Base-by-base conservation (phyloP, 2,329 filamentous ascomycete genomes). In the Coniochaeta ligniaria region DNA sequence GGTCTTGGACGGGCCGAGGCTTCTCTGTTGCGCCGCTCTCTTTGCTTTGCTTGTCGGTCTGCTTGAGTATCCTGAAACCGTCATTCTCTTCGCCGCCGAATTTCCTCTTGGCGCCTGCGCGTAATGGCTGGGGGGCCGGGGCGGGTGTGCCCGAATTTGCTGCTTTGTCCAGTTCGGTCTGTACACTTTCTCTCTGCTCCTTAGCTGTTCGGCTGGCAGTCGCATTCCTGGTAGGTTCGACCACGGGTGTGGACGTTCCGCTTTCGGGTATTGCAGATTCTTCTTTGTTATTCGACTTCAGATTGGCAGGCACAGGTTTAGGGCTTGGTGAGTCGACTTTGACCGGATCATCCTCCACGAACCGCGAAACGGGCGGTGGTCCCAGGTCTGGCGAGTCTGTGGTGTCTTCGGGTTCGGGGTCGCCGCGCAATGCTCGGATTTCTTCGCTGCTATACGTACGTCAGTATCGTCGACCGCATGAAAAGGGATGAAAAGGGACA, bases 341-440 rank as follows among this genome's bases (percentile, higher is more conserved):
- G 35, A 82, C 74, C 1, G 79, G 78, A 57, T 85, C 81, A 59
- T 81, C 78, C 38, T 85, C 80, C n/a, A 85, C 78, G 63, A 81
- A 84, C 60, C 81, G 78, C 9, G 83, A 86, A 52, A 84, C 76
- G 1, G 84, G 82, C 6, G 85, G 84, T 4, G 85, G 82, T 0
- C 88, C 88, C 52, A 92, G 79, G 60, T 91, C 87, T 6, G 88
- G 87, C 2, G 88, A 90, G 45, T 88, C 83, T 52, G 78, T 78
- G 36, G 78, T 77, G 57, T 78, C 75, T 52, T 71, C 75, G 14
- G 76, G 78, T 55, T 81, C 77, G 41, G 76, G 22, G 14, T 31
- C 24, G 14, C 47, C 76, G 58, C 79, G 78, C 35, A 87, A 75
- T n/a, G 80, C 87, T 38, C 86, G 73, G 43, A 90, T 85, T 66